These are phyloP conservation scores for Epichloe typhina DNA, from an alignment of 2,329 filamentous ascomycete genomes.

Conservation along the genomic window DNA sequence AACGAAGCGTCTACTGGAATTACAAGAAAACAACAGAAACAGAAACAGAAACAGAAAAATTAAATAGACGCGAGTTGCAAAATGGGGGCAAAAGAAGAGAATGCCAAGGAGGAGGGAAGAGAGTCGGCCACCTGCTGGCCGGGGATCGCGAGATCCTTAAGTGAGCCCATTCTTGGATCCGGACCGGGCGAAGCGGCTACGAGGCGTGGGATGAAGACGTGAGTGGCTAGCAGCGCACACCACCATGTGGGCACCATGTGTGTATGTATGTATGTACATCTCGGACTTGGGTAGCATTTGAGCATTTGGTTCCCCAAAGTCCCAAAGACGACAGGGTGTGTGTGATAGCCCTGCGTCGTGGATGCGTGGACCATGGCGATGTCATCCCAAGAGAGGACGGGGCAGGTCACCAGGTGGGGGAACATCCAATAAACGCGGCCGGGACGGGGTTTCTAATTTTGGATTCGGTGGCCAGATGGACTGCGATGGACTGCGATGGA, in stretches of 20 bases:
- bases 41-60: constrained; percentile 7
- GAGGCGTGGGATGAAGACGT: constrained; percentile 12
- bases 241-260: constrained; percentile 5
- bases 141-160: constrained; percentile 17
- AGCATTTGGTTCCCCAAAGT: not conserved
- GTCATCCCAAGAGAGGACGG: not conserved
- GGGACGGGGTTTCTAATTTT: constrained; percentile 22
- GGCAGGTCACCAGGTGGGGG: not conserved
- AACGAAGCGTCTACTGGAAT: constrained; percentile 26
- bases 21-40: constrained; percentile 14
- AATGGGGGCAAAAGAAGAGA: constrained; percentile 22
- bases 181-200: constrained; percentile 14
- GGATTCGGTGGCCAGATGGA: constrained; percentile 10
- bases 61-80: not conserved
- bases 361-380: not conserved
- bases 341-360: constrained; percentile 3
- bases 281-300: constrained; percentile 4
- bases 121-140: constrained; percentile 12
- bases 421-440: constrained; percentile 19
- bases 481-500: constrained; percentile 8
- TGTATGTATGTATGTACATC: not conserved
- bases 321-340: not conserved
- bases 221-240: constrained; percentile 12
- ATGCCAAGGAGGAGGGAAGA: constrained; percentile 18
- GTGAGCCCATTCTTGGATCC: constrained; percentile 7